These are phyloP conservation scores for Leishmania amazonensis DNA, from an alignment of 208 protist species.

Conservation along the genomic window DNA sequence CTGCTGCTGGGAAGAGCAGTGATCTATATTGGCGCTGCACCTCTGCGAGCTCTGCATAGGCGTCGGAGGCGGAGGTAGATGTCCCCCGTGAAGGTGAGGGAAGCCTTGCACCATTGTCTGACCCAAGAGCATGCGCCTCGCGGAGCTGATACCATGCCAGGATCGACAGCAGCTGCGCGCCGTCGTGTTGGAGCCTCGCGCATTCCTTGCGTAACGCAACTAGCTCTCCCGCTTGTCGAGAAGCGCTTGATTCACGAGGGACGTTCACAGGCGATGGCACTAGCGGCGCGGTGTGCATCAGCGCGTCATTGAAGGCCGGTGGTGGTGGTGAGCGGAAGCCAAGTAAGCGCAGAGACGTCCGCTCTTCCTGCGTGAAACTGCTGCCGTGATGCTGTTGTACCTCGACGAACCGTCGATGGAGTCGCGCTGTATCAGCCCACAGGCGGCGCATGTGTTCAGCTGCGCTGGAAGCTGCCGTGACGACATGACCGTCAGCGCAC, in stretches of 20 bases:
- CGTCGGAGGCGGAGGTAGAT: neutral
- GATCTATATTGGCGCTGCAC: neutral
- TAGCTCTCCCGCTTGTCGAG: neutral
- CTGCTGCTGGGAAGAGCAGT: neutral
- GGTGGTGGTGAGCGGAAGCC: slow-evolving; percentile 20
- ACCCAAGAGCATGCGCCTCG: neutral
- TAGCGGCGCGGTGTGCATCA: neutral
- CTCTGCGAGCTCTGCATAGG: neutral
- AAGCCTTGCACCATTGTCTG: neutral
- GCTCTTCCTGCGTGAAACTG: slow-evolving; percentile 17
- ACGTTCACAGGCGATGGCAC: neutral
- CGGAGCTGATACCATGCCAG: slow-evolving; percentile 25
- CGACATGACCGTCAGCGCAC: neutral
- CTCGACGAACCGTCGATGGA: slow-evolving; percentile 20
- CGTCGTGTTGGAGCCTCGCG: neutral
- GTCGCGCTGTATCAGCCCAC: slow-evolving; percentile 7
- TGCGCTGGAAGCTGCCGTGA: slow-evolving; percentile 7
- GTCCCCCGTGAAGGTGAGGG: neutral
- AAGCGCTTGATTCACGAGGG: neutral
- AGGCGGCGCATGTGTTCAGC: slow-evolving; percentile 13
- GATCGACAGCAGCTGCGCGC: slow-evolving; percentile 11
- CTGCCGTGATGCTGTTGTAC: neutral
- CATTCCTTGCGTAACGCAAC: slow-evolving; percentile 1
- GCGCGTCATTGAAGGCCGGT: neutral
- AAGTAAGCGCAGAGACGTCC: neutral